Percentiles rank a stretch among this genome's conserved stretches.
Evolutionary conservation across 768 basidiomycete genomes (phyloP).

Genomic region (Amanita pallidorosea): DNA sequence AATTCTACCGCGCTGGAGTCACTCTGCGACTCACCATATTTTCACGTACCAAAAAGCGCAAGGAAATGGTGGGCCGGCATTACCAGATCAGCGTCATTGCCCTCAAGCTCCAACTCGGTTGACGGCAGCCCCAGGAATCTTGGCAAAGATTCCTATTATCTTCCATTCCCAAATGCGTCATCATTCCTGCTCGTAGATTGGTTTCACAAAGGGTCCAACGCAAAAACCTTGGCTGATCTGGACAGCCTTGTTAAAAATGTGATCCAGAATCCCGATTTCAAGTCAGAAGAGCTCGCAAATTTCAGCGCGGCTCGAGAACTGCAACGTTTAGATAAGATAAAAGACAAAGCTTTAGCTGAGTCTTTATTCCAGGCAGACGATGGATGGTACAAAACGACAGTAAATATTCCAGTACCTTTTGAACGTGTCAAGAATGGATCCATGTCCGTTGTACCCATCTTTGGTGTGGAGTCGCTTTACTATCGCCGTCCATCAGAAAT

Average conservation of each 20-base stretch:
- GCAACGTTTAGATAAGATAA: not conserved
- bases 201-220: not conserved
- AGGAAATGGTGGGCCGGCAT: not conserved
- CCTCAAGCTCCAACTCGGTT: no score
- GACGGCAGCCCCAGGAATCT: no score
- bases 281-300: not conserved
- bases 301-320: not conserved
- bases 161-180: not conserved
- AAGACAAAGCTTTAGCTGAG: not conserved
- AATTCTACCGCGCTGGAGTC: not conserved
- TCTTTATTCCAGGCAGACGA: constrained; percentile 1
- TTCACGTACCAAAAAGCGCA: not conserved
- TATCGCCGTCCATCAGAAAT: constrained; percentile 15
- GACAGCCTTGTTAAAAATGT: not conserved
- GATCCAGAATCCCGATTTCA: not conserved
- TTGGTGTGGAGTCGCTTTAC: constrained; percentile 16
- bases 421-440: constrained; percentile 8
- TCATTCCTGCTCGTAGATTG: not conserved
- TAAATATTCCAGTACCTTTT: constrained; percentile 14
- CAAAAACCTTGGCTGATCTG: not conserved
- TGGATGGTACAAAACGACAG: constrained; percentile 14
- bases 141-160: no score
- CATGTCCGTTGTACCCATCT: constrained; percentile 12
- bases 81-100: constrained; percentile 10
- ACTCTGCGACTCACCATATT: not conserved